phyloP scores from a whole-genome alignment of 2,329 filamentous ascomycete species.

The Exophiala mesophila region DNA sequence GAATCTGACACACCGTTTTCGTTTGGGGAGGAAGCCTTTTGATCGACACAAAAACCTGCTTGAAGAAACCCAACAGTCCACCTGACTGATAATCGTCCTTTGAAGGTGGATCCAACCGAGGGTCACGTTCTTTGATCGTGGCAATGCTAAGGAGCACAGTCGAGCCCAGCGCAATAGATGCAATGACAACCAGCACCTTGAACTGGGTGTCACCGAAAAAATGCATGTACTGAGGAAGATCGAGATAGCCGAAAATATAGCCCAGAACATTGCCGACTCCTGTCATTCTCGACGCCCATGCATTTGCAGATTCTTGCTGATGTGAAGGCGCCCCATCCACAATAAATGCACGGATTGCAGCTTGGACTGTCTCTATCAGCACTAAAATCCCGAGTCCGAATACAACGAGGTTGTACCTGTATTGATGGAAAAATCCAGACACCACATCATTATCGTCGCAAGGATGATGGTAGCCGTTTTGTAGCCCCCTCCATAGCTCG shows the following conservation, averaged over 20 bases:
- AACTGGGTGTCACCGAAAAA: conserved; percentile 87
- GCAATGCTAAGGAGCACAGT: conserved; percentile 68
- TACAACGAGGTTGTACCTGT: conserved; percentile 54
- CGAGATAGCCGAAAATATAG: conserved; percentile 78
- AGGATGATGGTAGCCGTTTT: conserved; percentile 66
- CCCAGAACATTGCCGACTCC: conserved; percentile 88
- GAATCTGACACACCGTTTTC: conserved; percentile 71
- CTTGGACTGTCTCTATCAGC: conserved; percentile 60
- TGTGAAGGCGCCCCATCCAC: conserved; percentile 88
- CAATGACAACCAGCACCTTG: conserved; percentile 83
- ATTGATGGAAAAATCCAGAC: conserved; percentile 92
- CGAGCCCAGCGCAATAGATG: conserved; percentile 64
- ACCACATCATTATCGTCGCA: conserved; percentile 81
- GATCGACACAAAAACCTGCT: conserved; percentile 69
- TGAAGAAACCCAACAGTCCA: conserved; percentile 74
- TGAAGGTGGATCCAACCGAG: conserved; percentile 63
- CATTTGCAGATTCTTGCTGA: conserved; percentile 89
- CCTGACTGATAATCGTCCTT: conserved; percentile 48
- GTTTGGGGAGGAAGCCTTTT: conserved; percentile 76
- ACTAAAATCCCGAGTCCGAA: background rate
- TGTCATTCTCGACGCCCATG: conserved; percentile 83
- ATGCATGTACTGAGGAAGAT: conserved; percentile 68
- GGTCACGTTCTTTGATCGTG: conserved; percentile 73
- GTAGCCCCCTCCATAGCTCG: conserved; percentile 59
- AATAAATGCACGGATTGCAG: conserved; percentile 84